Evolutionary conservation across 805 yeast species (phyloP).

Genomic region (Yarrowia phangngaensis): DNA sequence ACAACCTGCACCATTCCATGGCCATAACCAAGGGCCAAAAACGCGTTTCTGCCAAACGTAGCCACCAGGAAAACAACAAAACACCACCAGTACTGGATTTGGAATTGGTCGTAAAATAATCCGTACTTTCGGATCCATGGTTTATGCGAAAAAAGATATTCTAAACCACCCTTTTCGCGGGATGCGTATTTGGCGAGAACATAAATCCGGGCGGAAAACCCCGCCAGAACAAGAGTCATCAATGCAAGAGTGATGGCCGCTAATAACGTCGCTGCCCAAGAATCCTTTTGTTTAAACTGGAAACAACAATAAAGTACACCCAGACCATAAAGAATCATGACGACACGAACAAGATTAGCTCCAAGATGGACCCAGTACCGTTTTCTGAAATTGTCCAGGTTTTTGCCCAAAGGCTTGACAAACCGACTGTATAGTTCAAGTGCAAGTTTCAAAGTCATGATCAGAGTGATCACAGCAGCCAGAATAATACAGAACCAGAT

Average conservation of each 20-base stretch:
- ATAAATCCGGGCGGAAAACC: conserved; percentile 34
- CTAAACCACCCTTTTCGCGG: conserved; percentile 31
- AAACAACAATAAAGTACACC: conserved; percentile 38
- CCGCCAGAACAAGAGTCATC: conserved; percentile 33
- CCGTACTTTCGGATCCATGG: conserved; percentile 39
- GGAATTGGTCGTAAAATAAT: conserved; percentile 39
- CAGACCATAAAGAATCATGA: conserved; percentile 38
- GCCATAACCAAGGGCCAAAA: conserved; percentile 38
- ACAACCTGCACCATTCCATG: conserved; percentile 38
- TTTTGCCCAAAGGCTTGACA: conserved; percentile 17
- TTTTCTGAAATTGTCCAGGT: conserved; percentile 32
- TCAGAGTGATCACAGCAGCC: conserved; percentile 31
- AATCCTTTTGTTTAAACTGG: conserved; percentile 37
- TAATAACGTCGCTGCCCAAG: conserved; percentile 37
- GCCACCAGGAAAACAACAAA: conserved; percentile 34
- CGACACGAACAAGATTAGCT: conserved; percentile 34
- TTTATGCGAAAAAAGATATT: conserved; percentile 34
- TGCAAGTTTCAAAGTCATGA: conserved; percentile 33
- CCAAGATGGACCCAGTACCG: conserved; percentile 33
- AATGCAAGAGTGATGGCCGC: conserved; percentile 37
- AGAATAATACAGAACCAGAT: conserved; percentile 38
- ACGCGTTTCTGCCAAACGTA: conserved; percentile 37
- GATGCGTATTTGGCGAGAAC: conserved; percentile 34
- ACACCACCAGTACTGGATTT: conserved; percentile 39
- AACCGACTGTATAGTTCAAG: conserved; percentile 32